phyloP scores from a whole-genome alignment of 2,329 filamentous ascomycete species.

The Talaromyces sp. region DNA sequence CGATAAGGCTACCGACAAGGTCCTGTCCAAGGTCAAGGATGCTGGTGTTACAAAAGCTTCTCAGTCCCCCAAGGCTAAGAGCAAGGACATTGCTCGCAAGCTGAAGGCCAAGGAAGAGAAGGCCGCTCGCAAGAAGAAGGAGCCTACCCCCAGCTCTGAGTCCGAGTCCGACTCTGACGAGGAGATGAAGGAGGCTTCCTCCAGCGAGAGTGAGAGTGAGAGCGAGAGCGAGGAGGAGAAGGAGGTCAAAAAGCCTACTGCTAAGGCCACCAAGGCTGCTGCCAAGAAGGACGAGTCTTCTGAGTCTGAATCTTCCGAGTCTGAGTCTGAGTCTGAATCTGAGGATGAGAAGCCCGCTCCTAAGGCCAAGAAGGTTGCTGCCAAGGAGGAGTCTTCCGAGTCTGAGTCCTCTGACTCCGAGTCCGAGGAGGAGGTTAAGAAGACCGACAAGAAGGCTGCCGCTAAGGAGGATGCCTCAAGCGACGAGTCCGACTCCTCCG shows the following conservation, averaged over 20 bases:
- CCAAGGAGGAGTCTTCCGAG: conserved; percentile 26
- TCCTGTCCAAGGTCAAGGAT: conserved; percentile 50
- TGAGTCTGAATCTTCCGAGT: conserved; percentile 36
- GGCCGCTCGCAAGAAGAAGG: conserved; percentile 45
- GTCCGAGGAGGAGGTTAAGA: conserved; percentile 22
- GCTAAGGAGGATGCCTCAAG: conserved; percentile 21
- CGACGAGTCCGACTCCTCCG: conserved; percentile 29
- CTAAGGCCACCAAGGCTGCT: conserved; percentile 31
- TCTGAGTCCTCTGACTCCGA: conserved; percentile 26
- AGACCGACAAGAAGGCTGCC: conserved; percentile 23
- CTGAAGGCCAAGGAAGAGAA: conserved; percentile 33
- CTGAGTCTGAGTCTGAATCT: conserved; percentile 37
- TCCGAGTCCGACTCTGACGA: conserved; percentile 38
- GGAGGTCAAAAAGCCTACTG: conserved; percentile 33
- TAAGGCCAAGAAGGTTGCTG: conserved; percentile 24
- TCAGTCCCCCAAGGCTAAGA: conserved; percentile 46
- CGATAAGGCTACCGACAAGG: conserved; percentile 43
- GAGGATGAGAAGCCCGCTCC: conserved; percentile 22
- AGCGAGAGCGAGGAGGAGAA: conserved; percentile 38
- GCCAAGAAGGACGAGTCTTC: conserved; percentile 31
- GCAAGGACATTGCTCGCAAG: conserved; percentile 46
- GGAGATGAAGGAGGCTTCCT: conserved; percentile 31
- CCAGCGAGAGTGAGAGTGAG: conserved; percentile 32
- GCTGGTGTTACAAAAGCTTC: conserved; percentile 47
- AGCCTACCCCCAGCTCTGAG: conserved; percentile 38